Evolutionary conservation across 176 grass and related monocot species (phyloP).

Genomic region (Pontederia paniculata): DNA sequence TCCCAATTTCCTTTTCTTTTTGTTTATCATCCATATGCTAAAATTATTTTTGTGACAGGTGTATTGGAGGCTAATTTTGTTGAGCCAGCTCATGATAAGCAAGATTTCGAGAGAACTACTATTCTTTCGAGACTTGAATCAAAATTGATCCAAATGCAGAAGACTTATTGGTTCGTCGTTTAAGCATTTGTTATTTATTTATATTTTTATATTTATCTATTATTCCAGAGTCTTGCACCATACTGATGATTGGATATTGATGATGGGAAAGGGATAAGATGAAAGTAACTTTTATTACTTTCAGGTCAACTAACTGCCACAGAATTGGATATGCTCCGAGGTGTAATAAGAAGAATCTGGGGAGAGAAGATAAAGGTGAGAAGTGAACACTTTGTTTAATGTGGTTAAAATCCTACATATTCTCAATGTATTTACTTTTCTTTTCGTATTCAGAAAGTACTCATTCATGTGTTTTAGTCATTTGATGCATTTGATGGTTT

Average conservation of each 20-base stretch:
- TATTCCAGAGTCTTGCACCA: neutral
- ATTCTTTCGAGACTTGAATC: slow-evolving; percentile 80
- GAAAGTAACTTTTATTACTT: slow-evolving; percentile 13
- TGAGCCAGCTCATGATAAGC: slow-evolving; percentile 99
- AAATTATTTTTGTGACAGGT: slow-evolving; percentile 35
- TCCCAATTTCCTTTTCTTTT: slow-evolving; percentile 5
- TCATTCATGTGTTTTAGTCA: slow-evolving; percentile 11
- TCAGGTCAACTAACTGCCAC: slow-evolving; percentile 67
- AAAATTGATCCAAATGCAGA: slow-evolving; percentile 86
- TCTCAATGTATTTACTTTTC: neutral
- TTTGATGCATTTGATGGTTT: slow-evolving; percentile 12
- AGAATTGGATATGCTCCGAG: slow-evolving; percentile 65
- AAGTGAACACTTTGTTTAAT: slow-evolving; percentile 5
- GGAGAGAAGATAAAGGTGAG: slow-evolving; percentile 36
- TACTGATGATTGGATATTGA: slow-evolving; percentile 7
- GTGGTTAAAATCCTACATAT: neutral
- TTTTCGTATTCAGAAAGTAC: neutral
- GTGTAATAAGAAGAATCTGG: slow-evolving; percentile 21
- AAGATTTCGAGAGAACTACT: slow-evolving; percentile 91
- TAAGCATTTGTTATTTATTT: neutral
- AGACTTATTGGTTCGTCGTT: slow-evolving; percentile 64
- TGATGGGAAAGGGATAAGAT: neutral
- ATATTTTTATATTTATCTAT: neutral
- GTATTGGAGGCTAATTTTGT: slow-evolving; percentile 94
- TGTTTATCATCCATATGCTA: slow-evolving; percentile 11